These are phyloP conservation scores for Aspergillus pseudoviridinutans DNA, from an alignment of 2,329 filamentous ascomycete genomes.

Conservation along the genomic window DNA sequence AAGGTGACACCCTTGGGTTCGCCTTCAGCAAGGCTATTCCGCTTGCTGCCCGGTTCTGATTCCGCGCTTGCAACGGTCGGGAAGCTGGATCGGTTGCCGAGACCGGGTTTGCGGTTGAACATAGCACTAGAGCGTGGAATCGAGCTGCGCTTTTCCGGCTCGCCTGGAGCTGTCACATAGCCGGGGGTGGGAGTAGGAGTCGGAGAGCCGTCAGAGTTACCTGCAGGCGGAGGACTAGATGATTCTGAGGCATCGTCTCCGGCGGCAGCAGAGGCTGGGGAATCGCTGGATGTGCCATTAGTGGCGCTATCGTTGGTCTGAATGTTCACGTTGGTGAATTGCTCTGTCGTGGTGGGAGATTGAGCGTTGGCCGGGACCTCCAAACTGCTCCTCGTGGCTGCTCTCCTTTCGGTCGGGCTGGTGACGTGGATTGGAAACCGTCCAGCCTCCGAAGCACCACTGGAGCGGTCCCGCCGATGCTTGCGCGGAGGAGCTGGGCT, in stretches of 20 bases:
- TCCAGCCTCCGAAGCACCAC: conserved; percentile 65
- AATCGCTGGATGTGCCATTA: conserved; percentile 42
- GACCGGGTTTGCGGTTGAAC: conserved; percentile 47
- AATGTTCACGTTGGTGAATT: conserved; percentile 23
- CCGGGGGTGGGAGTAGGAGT: conserved; percentile 30
- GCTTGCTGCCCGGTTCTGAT: conserved; percentile 27
- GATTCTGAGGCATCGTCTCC: conserved; percentile 24
- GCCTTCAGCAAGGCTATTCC: conserved; percentile 34
- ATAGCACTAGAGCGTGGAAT: conserved; percentile 52
- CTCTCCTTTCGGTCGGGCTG: conserved; percentile 49
- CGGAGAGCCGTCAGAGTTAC: conserved; percentile 31
- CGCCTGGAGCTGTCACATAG: conserved; percentile 12
- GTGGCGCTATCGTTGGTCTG: conserved; percentile 27
- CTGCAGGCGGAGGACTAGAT: conserved; percentile 27
- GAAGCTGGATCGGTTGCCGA: conserved; percentile 40
- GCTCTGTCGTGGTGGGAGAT: conserved; percentile 36
- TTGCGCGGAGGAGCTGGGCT: conserved; percentile 56
- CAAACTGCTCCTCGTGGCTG: conserved; percentile 63
- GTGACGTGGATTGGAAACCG: conserved; percentile 79
- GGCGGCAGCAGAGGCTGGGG: conserved; percentile 19
- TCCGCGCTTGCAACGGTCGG: conserved; percentile 20
- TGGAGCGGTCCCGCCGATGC: conserved; percentile 78
- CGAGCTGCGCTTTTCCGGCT: conserved; percentile 62
- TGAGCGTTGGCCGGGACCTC: conserved; percentile 69
- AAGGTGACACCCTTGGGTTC: conserved; percentile 58